Base-by-base conservation (phyloP, 2,329 filamentous ascomycete genomes). In the Fusarium armeniacum region DNA sequence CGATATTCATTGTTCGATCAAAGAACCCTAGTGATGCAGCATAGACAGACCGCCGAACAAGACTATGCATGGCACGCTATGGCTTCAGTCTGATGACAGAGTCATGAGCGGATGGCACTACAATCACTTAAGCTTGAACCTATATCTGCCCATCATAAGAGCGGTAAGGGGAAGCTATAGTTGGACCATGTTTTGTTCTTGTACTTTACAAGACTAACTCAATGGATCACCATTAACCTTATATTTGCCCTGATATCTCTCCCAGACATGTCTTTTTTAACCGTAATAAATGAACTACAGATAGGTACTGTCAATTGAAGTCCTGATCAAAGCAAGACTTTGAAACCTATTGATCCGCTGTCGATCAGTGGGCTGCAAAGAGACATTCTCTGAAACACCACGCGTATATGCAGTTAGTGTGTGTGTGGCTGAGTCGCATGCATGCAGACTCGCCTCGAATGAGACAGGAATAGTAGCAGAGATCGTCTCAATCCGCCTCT, bases 351-450 rank as follows among this genome's bases (percentile, higher is more conserved):
- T 38, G 58, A 62, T 56, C 51, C 24, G 57, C n/a, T 57, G 47
- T 40, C 62, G 44, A 58, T 60, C 55, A 45, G 54, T 44, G 46
- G 35, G 24, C 22, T 22, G 24, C 52, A 43, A 32, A 64, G 51
- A 51, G 68, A 60, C 54, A 64, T 64, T 50, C 33, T 47, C 54
- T 70, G 67, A 70, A 70, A 70, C 67, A 68, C 53, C 50, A 68
- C 43, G 40, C 52, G 35, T 40, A 22, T 36, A 32, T 50, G 18
- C 13, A 62, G 15, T 49, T 20, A 52, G 46, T 52, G 44, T 70
- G 44, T 70, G 44, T 67, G 65, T 44, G 53, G 59, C 67, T 57
- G 67, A 70, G 67, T 64, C 63, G 62, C 38, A 38, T 36, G 58
- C 22, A 53, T 67, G 50, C 50, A 54, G 46, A 28, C 30, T 61